Base-by-base conservation (phyloP, 2,329 filamentous ascomycete species). In the Aureobasidium namibiae region DNA sequence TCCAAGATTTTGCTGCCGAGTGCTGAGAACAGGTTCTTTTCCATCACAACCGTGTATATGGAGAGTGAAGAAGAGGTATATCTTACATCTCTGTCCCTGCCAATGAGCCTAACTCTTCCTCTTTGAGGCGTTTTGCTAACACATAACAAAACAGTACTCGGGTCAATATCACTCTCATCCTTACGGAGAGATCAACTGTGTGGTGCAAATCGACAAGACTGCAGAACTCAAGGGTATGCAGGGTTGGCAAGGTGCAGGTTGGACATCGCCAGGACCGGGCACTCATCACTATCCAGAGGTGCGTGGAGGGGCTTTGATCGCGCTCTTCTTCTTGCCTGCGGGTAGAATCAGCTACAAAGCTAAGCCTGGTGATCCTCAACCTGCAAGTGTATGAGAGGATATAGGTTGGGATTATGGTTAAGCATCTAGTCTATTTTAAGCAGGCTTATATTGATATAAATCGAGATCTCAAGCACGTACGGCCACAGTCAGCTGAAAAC, bases 1-100 rank as follows among this genome's bases (percentile, higher is more conserved):
- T 72, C 71, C 9, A 78, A 76, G 61, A 75, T 83, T 60, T 67
- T 73, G 41, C 63, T 75, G 5, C 81, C 80, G 1, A 73, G 68
- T 2, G 68, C 73, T 9, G 71, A 74, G 36, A 82, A 76, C 29
- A 72, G 75, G 23, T 82, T 73, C 67, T 79, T 82, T 67, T 79
- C 76, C 64, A 81, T 83, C 65, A 83, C 81, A 2, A 78, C 80
- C 1, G 80, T 83, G 18, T 83, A 81, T 65, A 82, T 83, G 75
- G 73, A 81, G n/a, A 77, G 73, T 31, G 60, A 75, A 33, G 73
- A 76, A 41, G 49, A 53, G 33, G 49, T 53, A 41, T 16, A 11
- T 26, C 26, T 4, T 7, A 2, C 14, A 3, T 13, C 16, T 16
- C 3, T 14, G 21, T 14, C 23, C 23, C 39, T 21, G 24, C 21